These are phyloP conservation scores for Viola pubescens DNA, from an alignment of 441 rosid genomes.

Conservation along the genomic window DNA sequence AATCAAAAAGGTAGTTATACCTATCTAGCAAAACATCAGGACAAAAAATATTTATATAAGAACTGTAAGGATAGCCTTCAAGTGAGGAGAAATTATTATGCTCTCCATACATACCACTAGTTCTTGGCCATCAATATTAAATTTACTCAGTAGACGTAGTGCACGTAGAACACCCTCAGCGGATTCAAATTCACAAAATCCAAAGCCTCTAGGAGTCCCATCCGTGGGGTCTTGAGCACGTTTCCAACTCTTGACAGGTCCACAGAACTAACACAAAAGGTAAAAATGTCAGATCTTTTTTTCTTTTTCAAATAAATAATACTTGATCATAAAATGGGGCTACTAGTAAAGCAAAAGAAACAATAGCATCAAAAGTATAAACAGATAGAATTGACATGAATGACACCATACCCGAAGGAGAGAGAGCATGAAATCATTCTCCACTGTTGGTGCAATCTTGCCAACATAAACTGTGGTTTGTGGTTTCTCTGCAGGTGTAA, in stretches of 20 bases:
- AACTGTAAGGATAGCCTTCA: too few species aligned
- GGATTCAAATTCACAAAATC: conserved; percentile 93
- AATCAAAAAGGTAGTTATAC: too few species aligned
- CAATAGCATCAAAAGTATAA: conserved; percentile 1
- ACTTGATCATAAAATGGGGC: conserved; percentile 6
- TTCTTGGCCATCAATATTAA: conserved; percentile 88
- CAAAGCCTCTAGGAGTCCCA: conserved; percentile 84
- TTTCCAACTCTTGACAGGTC: conserved; percentile 88
- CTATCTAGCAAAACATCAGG: too few species aligned
- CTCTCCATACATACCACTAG: conserved; percentile 54
- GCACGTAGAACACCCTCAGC: conserved; percentile 98
- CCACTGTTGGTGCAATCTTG: conserved; percentile 82
- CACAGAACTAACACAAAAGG: conserved; percentile 60
- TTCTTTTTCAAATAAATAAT: conserved; percentile 4
- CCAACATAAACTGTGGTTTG: conserved; percentile 95
- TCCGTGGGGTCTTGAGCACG: conserved; percentile 76
- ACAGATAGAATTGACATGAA: conserved; percentile 6
- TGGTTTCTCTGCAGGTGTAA: conserved; percentile 76
- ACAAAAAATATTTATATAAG: too few species aligned
- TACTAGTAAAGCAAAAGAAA: conserved; percentile 3
- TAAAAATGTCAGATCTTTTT: conserved; percentile 11
- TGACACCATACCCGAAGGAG: conserved; percentile 52
- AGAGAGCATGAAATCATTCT: conserved; percentile 81
- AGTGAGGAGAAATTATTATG: not conserved
- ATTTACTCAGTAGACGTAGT: conserved; percentile 78